Base-by-base conservation (phyloP, 305 asterid genomes). In the Fraxinus floribunda region DNA sequence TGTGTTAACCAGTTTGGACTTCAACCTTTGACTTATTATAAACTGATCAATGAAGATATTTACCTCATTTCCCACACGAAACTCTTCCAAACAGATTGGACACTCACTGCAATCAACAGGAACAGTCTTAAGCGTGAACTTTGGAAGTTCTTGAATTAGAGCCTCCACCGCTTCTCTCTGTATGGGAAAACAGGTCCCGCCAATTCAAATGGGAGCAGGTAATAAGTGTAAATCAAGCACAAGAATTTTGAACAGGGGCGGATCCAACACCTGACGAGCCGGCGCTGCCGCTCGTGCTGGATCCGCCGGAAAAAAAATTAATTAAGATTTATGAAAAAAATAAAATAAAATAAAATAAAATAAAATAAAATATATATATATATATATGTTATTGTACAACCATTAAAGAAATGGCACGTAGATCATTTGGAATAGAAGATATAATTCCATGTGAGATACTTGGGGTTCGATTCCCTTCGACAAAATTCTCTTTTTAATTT, bases 151-250 rank as follows among this genome's bases (percentile, higher is more conserved):
- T 89, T 95, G 99, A 90, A 95, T 95, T 4, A 95, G 94, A 79
- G 98, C 98, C 88, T 95, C 99, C 80, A 95, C 98, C 2, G 98
- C 99, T 89, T 95, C 98, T 84, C 98, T 92, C 99, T 95, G 91
- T 84, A 82, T 75, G 77, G 38, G 83, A 80, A 68, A 66, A 52
- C 70, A 60, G 26, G 36, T 22, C 30, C 64, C 29, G 66, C 24
- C 30, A 46, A 46, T 73, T 72, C 20, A 55, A 55, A 49, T 30
- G 39, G 15, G 22, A 76, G 41, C 38, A 20, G 71, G 71, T 20
- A 62, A 62, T 18, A 62, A 18, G 71, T 18, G 71, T 24, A 60
- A 60, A 24, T 20, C 11, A 7, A 4, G 70, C 11, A 7, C 70
- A 60, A 6, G 30, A 15, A 16, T 60, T 60, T 30, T 52, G 64